Percentiles rank a stretch among this genome's conserved stretches.
These are phyloP conservation scores for Spiraea crenata DNA, from an alignment of 331 rosid genomes.

Conservation along the genomic window DNA sequence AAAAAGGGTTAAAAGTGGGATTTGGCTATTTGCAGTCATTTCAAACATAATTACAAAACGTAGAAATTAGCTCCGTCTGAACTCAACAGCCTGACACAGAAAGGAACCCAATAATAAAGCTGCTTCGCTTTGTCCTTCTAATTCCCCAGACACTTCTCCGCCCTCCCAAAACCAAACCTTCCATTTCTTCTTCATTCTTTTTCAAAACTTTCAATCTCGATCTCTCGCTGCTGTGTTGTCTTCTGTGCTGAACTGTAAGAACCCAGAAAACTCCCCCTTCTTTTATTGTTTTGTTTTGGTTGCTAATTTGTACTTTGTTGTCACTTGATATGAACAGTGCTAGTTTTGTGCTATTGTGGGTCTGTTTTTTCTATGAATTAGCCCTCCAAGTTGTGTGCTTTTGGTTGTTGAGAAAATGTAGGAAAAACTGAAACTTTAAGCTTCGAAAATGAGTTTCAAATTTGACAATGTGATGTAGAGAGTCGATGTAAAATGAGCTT, in stretches of 20 bases:
- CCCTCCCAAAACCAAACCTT: background rate
- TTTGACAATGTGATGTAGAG: constrained; percentile 1
- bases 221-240: background rate
- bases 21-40: too few species aligned
- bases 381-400: background rate
- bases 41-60: too few species aligned
- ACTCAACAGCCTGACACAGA: constrained; percentile 4
- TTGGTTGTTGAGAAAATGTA: background rate
- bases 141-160: background rate
- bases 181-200: background rate
- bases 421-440: background rate
- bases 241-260: background rate
- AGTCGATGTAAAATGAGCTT: background rate
- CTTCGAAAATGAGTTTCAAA: background rate
- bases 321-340: background rate
- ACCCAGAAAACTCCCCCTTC: background rate
- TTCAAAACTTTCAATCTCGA: background rate
- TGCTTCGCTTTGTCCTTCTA: background rate
- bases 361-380: background rate
- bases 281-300: background rate
- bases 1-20: too few species aligned
- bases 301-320: background rate
- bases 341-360: background rate
- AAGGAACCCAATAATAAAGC: background rate
- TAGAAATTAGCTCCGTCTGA: too few species aligned